Percentiles rank a stretch among this genome's conserved stretches.
These are phyloP conservation scores for Calocybe gambosa DNA, from an alignment of 1,284 basidiomycete genomes.

Conservation along the genomic window DNA sequence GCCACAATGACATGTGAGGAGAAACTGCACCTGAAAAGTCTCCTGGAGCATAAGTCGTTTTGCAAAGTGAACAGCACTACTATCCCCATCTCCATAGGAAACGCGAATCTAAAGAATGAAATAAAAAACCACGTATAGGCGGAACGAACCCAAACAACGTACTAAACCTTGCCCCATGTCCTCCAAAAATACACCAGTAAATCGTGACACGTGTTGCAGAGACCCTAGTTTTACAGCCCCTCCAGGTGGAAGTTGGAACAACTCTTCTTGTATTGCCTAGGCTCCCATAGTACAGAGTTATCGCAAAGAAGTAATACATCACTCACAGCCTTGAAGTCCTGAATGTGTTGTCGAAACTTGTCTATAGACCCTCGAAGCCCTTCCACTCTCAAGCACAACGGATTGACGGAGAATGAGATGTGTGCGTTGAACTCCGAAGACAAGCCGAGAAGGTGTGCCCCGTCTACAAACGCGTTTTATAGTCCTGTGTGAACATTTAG, in stretches of 20 bases:
- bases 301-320: not conserved
- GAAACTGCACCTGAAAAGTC: slow-evolving; percentile 38
- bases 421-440: slow-evolving; percentile 57
- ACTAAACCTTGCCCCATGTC: slow-evolving; percentile 45
- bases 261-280: slow-evolving; percentile 47
- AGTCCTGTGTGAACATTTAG: slow-evolving; percentile 3
- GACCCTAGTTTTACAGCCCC: slow-evolving; percentile 36
- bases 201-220: slow-evolving; percentile 59
- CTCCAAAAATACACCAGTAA: slow-evolving; percentile 57
- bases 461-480: slow-evolving; percentile 39
- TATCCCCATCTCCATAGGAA: slow-evolving; percentile 36
- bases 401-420: slow-evolving; percentile 48
- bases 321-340: slow-evolving; percentile 43
- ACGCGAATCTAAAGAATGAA: slow-evolving; percentile 43
- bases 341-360: slow-evolving; percentile 38
- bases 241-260: slow-evolving; percentile 41
- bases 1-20: not conserved
- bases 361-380: slow-evolving; percentile 47
- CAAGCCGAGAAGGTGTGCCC: slow-evolving; percentile 50
- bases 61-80: slow-evolving; percentile 33
- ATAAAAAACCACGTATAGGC: not conserved
- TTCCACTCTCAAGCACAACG: slow-evolving; percentile 53
- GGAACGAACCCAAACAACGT: slow-evolving; percentile 10
- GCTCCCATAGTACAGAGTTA: not conserved
- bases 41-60: slow-evolving; percentile 48